A percentile compares a stretch with the other conserved stretches of the same genome.
These are phyloP conservation scores for Onygenales sp. DNA, from an alignment of 2,329 filamentous ascomycete genomes.

Conservation along the genomic window DNA sequence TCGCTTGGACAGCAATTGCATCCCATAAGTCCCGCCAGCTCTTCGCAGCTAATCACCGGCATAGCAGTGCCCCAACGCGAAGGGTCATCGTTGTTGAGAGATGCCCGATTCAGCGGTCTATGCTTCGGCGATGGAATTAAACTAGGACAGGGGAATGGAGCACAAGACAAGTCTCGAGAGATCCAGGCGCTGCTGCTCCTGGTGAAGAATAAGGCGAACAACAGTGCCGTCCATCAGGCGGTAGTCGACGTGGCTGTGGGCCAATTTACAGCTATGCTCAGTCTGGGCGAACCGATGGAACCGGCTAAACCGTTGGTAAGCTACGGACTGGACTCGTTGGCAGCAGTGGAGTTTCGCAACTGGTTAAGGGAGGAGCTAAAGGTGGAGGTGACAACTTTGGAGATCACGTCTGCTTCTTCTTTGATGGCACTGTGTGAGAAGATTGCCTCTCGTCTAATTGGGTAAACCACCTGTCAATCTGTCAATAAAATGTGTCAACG, in stretches of 20 bases:
- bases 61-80: conserved; percentile 15
- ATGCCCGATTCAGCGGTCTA: background rate
- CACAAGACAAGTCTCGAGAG: background rate
- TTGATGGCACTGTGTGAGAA: conserved; percentile 14
- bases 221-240: background rate
- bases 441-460: background rate
- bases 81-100: conserved; percentile 7
- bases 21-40: conserved; percentile 2
- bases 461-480: background rate
- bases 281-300: conserved; percentile 6
- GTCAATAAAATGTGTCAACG: no score
- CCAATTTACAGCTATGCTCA: background rate
- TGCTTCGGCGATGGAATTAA: background rate
- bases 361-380: conserved; percentile 14
- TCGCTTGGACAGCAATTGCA: background rate
- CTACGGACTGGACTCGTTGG: conserved; percentile 20
- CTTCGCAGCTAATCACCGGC: background rate
- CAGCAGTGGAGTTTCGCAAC: conserved; percentile 18
- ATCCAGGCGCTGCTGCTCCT: background rate
- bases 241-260: conserved; percentile 1
- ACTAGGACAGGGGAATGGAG: background rate
- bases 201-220: background rate
- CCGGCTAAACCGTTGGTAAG: conserved; percentile 14
- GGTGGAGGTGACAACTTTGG: conserved; percentile 14
- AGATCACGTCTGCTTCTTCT: conserved; percentile 14